A percentile compares a stretch with the other conserved stretches of the same genome.
Conservation (phyloP, 2,329 filamentous ascomycete genomes). For the Drechslera avenae region DNA sequence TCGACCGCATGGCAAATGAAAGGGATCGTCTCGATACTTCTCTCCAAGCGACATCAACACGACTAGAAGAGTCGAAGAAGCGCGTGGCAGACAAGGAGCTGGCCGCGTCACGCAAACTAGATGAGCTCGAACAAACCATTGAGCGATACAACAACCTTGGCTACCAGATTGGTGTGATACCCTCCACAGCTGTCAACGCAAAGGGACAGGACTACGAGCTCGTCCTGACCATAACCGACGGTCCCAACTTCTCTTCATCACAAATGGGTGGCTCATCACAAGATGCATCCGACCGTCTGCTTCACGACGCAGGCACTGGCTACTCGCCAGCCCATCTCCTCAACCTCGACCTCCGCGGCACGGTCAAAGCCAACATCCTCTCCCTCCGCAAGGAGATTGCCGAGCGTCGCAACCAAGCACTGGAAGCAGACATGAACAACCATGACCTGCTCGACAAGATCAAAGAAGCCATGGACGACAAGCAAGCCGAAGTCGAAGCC, state of each 20-base stretch:
- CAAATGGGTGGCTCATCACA: constrained; percentile 55
- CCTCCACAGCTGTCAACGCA: constrained; percentile 80
- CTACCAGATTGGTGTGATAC: constrained; percentile 92
- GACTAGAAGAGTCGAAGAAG: constrained; percentile 84
- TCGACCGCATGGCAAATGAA: constrained; percentile 97
- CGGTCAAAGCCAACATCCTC: constrained; percentile 78
- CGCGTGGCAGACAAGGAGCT: constrained; percentile 82
- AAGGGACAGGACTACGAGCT: constrained; percentile 86
- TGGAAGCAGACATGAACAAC: constrained; percentile 92
- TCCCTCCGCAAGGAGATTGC: constrained; percentile 85
- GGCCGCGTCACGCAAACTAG: constrained; percentile 84
- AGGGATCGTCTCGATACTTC: constrained; percentile 90
- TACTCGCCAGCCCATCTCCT: constrained; percentile 89
- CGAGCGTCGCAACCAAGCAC: constrained; percentile 79
- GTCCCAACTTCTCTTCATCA: constrained; percentile 69
- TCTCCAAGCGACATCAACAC: constrained; percentile 74
- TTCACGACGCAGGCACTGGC: constrained; percentile 80
- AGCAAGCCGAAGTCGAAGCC: constrained; percentile 87
- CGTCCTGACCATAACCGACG: constrained; percentile 77
- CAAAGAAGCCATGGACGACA: constrained; percentile 96
- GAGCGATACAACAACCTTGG: constrained; percentile 92
- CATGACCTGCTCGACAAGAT: constrained; percentile 92
- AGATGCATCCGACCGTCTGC: constrained; percentile 69
- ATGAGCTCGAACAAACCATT: constrained; percentile 88
- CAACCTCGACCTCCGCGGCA: constrained; percentile 84